Evolutionary conservation across 1,284 basidiomycete genomes (phyloP).

Genomic region (Moesziomyces antarcticus): DNA sequence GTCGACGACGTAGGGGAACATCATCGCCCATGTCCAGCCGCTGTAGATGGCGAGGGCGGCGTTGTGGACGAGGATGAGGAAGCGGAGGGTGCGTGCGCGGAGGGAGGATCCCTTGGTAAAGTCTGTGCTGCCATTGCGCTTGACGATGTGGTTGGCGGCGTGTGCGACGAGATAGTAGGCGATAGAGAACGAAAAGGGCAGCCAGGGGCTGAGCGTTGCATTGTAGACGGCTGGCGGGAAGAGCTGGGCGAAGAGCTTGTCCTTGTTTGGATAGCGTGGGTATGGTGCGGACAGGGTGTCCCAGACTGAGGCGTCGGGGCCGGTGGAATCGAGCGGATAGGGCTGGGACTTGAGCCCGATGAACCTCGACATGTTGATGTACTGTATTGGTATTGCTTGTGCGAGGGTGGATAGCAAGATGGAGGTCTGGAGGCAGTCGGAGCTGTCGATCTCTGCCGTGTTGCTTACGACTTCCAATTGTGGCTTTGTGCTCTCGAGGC

Average conservation of each 20-base stretch:
- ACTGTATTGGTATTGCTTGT: too few relatives aligned
- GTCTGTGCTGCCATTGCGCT: slow-evolving; percentile 35
- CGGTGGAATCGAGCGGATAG: slow-evolving; percentile 41
- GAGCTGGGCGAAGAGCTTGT: slow-evolving; percentile 20
- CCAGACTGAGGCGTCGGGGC: slow-evolving; percentile 7
- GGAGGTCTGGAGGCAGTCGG: not conserved
- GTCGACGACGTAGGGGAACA: slow-evolving; percentile 48
- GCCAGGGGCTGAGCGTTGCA: slow-evolving; percentile 29
- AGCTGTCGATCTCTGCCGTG: not conserved
- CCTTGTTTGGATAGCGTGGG: slow-evolving; percentile 36
- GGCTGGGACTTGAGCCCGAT: slow-evolving; percentile 34
- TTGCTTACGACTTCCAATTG: slow-evolving; percentile 2
- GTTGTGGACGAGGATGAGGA: slow-evolving; percentile 55
- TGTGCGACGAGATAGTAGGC: slow-evolving; percentile 57
- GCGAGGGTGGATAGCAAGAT: slow-evolving; percentile 1
- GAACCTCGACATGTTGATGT: slow-evolving; percentile 32
- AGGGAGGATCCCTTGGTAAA: slow-evolving; percentile 34
- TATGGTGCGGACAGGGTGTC: slow-evolving; percentile 24
- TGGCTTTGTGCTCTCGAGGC: not conserved
- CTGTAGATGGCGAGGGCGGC: slow-evolving; percentile 54
- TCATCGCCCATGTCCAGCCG: slow-evolving; percentile 50
- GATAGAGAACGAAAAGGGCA: slow-evolving; percentile 51
- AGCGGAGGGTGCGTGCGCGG: slow-evolving; percentile 25
- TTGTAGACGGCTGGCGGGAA: slow-evolving; percentile 18
- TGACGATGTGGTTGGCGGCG: slow-evolving; percentile 40